Base-by-base conservation (phyloP, 352 stramenopile genomes). In the Phytophthora cactorum region DNA sequence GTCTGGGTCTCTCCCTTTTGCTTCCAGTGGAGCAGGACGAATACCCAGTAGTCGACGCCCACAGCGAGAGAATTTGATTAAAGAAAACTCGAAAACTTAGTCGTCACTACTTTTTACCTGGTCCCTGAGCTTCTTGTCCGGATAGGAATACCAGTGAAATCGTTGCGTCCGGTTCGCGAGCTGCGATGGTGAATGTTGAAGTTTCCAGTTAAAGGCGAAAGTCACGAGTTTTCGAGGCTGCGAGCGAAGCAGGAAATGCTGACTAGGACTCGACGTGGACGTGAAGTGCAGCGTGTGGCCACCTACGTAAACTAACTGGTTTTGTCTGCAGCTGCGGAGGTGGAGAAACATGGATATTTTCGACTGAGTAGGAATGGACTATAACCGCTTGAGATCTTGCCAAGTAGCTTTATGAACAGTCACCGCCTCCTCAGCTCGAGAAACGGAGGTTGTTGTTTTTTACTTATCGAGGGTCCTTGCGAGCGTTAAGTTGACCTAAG, bases 281-380 rank as follows among this genome's bases (percentile, higher is more conserved):
- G 80, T 84, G 70, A 95, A 93, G 58, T 86, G 79, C 50, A 95
- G 69, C 27, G 75, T 66, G 60, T 92, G 90, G 11, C 85, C 87
- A 15, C 77, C 81, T 12, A 82, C 74, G 29, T 77, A 78, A 59
- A 84, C 81, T 2, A 92, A 59, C 32, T 93, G 68, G 84, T 72
- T 58, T 93, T 83, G 62, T 95, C 83, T 52, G 77, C 81, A 95
- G 76, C 45, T 90, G 78, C 41, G 93, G 52, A 49, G 70, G 57
- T 41, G 68, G 57, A 7, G 59, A 54, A 34, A 67, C 28, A 95
- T 68, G 38, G 72, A 79, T 63, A 79, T 79, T 31, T 36, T 5
- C 36, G 8, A 41, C 50, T 15, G 10, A 15, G 2, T 12, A 31
- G 17, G 17, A 32, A 38, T 11, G 3, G 8, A 2, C 5, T 38